Evolutionary conservation across 2,329 filamentous ascomycete species (phyloP).

Genomic region (Cytospora paraplurivora): DNA sequence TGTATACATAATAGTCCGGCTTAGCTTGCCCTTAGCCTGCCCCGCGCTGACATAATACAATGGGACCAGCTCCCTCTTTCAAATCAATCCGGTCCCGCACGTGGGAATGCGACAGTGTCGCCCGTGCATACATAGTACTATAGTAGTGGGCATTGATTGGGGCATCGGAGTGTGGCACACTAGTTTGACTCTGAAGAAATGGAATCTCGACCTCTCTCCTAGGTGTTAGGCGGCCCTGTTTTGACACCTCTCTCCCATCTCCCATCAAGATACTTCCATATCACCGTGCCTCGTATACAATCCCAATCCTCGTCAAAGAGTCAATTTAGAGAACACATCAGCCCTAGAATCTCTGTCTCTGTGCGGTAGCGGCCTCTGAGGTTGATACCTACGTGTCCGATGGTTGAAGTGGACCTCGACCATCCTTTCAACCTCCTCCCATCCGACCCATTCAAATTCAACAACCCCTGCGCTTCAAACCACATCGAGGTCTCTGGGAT

Average conservation of each 20-base stretch:
- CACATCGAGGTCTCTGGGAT: background rate
- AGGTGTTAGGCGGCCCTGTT: background rate
- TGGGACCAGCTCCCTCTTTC: background rate
- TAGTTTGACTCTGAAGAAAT: slow-evolving; percentile 13
- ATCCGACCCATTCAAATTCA: background rate
- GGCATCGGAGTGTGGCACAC: slow-evolving; percentile 8
- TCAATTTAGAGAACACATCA: background rate
- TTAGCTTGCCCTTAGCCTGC: background rate
- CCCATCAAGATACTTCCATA: background rate
- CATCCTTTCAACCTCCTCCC: background rate
- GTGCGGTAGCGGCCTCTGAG: background rate
- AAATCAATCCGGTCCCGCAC: slow-evolving; percentile 19
- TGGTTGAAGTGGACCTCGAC: background rate
- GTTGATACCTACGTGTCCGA: background rate
- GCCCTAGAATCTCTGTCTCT: background rate
- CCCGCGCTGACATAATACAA: slow-evolving; percentile 20
- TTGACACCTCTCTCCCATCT: background rate
- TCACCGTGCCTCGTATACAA: background rate
- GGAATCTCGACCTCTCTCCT: slow-evolving; percentile 10
- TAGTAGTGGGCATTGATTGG: background rate
- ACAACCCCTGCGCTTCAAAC: background rate
- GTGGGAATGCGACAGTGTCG: slow-evolving; percentile 15
- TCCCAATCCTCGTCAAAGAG: background rate
- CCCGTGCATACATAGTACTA: background rate
- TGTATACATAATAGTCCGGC: background rate